These are phyloP conservation scores for Pseudopyrenochaeta lycopersici DNA, from an alignment of 2,329 filamentous ascomycete genomes.

Conservation along the genomic window DNA sequence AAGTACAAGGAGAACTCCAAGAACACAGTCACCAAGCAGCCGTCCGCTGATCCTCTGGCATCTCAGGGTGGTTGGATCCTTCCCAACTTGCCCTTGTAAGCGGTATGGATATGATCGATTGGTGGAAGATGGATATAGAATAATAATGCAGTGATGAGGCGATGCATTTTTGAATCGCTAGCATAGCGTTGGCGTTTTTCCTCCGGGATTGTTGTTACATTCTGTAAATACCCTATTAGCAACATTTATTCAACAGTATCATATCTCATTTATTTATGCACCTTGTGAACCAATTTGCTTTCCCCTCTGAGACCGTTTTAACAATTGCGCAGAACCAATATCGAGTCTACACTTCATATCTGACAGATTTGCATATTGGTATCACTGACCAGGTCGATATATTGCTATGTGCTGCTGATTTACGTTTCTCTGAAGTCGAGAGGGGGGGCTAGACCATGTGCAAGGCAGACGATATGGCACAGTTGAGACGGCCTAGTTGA, in stretches of 20 bases:
- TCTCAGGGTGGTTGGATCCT: constrained; percentile 33
- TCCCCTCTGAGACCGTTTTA: too few relatives aligned
- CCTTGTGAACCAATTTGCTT: too few relatives aligned
- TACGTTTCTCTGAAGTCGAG: too few relatives aligned
- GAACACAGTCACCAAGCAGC: constrained; percentile 30
- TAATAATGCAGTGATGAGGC: background rate
- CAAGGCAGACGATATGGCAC: too few relatives aligned
- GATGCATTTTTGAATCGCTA: background rate
- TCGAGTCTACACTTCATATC: too few relatives aligned
- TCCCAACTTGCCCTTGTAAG: constrained; percentile 36
- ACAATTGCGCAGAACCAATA: too few relatives aligned
- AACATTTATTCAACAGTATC: background rate
- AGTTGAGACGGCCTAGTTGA: too few relatives aligned
- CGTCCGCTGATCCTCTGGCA: constrained; percentile 20
- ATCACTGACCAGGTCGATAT: too few relatives aligned
- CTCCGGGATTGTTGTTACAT: background rate
- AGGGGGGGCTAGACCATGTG: too few relatives aligned
- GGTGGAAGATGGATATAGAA: background rate
- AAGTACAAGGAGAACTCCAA: constrained; percentile 39
- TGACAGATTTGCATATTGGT: too few relatives aligned
- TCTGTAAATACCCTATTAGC: background rate
- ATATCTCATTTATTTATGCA: too few relatives aligned
- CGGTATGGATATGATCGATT: background rate
- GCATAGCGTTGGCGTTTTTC: constrained; percentile 11
- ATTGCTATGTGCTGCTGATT: too few relatives aligned